A percentile compares a stretch with the other conserved stretches of the same genome.
These are phyloP conservation scores for Penicillium cosmopolitanum DNA, from an alignment of 495 filamentous ascomycete species.

Conservation along the genomic window DNA sequence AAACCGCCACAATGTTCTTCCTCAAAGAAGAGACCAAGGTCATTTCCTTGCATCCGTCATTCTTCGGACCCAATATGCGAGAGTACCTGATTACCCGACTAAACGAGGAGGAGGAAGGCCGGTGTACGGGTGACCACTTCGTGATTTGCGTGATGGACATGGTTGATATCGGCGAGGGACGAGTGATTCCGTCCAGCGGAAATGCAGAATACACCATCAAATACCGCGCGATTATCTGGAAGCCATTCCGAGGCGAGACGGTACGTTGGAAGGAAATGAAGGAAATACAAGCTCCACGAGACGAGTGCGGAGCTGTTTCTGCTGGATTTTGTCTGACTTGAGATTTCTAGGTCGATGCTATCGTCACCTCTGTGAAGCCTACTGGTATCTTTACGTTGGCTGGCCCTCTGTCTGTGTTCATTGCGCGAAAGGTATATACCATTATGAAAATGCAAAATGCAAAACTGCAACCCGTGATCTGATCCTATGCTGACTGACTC, in stretches of 20 bases:
- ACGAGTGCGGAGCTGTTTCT: conserved; percentile 9
- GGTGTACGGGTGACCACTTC: conserved; percentile 88
- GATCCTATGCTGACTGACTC: conserved; percentile 24
- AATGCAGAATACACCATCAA: conserved; percentile 92
- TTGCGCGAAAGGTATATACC: conserved; percentile 75
- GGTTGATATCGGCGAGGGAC: conserved; percentile 87
- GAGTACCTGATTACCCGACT: conserved; percentile 85
- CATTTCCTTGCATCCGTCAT: conserved; percentile 93
- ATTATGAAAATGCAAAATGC: background rate
- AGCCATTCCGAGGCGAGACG: conserved; percentile 94
- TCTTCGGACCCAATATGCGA: conserved; percentile 88
- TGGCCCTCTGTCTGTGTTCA: conserved; percentile 86
- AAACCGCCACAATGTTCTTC: conserved; percentile 77
- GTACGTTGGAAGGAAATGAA: conserved; percentile 55
- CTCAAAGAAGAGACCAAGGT: conserved; percentile 91
- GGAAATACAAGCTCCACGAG: conserved; percentile 65
- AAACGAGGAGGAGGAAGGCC: conserved; percentile 89
- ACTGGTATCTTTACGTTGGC: conserved; percentile 92
- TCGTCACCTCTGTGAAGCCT: conserved; percentile 85
- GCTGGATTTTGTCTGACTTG: conserved; percentile 23
- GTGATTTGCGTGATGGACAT: conserved; percentile 97
- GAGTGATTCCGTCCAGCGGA: conserved; percentile 86
- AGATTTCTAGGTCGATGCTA: conserved; percentile 77
- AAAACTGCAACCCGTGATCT: background rate
- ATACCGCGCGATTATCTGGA: conserved; percentile 95